Evolutionary conservation across 148 eudicot species (phyloP), one percentile per base, ranked within the genome.

Genomic region (Vaccinium macrocarpon): DNA sequence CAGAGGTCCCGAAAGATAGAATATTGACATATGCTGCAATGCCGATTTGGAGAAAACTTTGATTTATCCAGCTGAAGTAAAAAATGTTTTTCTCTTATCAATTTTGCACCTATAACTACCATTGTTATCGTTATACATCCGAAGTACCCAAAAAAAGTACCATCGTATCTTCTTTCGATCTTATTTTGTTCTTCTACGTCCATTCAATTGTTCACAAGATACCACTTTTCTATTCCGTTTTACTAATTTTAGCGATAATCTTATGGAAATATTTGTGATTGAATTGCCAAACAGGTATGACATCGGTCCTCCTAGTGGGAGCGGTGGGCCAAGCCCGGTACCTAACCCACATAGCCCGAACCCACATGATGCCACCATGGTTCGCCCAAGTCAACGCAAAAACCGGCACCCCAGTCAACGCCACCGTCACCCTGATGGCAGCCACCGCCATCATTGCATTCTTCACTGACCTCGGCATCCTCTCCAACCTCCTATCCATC

Each of bases 401-500:
- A 50, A 85, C 91, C 1, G 91, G 92, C 29, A 92, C 94, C 1
- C 94, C 94, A 1, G 59, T 88, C 32, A 85, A 92, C 48, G 94
- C 94, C 18, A 89, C 94, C 16, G 46, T 92, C 1, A 79, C 84
- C 19, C 90, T 90, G 91, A 85, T 82, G 27, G 62, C 64, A 11
- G 88, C 89, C 3, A 89, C 87, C 8, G 85, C 89, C 19, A 64
- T 89, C 16, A 80, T 92, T 25, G 92, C 90, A 16, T 86, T 92
- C 27, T 90, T 92, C 64, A 89, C 94, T 0, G 73, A 82, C 82
- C 91, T 91, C 7, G 71, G 71, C 12, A 64, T 92, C 57, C 81
- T 92, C 19, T 57, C 93, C 29, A 90, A 87, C 76, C 93, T 92
- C 53, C 91, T 92, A 64, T 92, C 94, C 18, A 90, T 92, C 73